A percentile compares a stretch with the other conserved stretches of the same genome.
Evolutionary conservation across 2,329 filamentous ascomycete genomes (phyloP).

Genomic region (Paecilomyces niveus): DNA sequence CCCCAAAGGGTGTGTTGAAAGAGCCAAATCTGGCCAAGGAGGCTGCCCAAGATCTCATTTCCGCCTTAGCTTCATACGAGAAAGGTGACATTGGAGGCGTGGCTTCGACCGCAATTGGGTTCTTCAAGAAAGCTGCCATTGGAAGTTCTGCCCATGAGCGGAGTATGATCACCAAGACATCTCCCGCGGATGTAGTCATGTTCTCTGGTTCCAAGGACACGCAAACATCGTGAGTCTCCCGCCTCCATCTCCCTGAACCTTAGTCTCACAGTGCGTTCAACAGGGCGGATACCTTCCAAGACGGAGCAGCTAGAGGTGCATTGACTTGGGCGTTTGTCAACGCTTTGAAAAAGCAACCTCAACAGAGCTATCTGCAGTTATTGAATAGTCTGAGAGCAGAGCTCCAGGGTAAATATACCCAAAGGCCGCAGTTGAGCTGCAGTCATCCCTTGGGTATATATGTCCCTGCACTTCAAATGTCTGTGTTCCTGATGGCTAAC

Average conservation of each 20-base stretch:
- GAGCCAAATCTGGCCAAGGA: conserved; percentile 62
- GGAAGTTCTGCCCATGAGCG: conserved; percentile 73
- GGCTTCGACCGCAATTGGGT: conserved; percentile 67
- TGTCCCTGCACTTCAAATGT: conserved; percentile 3
- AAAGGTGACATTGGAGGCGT: conserved; percentile 77
- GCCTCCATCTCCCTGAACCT: background rate
- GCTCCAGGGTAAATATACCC: conserved; percentile 76
- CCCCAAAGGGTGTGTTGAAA: conserved; percentile 50
- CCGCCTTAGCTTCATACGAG: conserved; percentile 67
- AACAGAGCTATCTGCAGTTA: conserved; percentile 91
- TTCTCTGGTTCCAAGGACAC: conserved; percentile 95
- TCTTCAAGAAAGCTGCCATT: conserved; percentile 79
- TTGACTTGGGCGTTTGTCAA: conserved; percentile 97
- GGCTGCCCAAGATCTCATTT: conserved; percentile 56
- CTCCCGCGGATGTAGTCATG: conserved; percentile 92
- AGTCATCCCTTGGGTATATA: conserved; percentile 87
- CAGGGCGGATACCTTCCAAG: conserved; percentile 86
- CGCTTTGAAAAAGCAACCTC: conserved; percentile 77
- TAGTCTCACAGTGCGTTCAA: background rate
- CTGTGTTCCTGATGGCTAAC: conserved; percentile 5
- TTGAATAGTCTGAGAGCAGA: conserved; percentile 91
- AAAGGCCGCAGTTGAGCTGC: conserved; percentile 94
- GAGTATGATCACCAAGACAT: conserved; percentile 82
- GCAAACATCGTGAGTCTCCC: conserved; percentile 61
- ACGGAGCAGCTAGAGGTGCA: conserved; percentile 82